These are phyloP conservation scores for Westerdykella sp. DNA, from an alignment of 2,329 filamentous ascomycete genomes.

Conservation along the genomic window DNA sequence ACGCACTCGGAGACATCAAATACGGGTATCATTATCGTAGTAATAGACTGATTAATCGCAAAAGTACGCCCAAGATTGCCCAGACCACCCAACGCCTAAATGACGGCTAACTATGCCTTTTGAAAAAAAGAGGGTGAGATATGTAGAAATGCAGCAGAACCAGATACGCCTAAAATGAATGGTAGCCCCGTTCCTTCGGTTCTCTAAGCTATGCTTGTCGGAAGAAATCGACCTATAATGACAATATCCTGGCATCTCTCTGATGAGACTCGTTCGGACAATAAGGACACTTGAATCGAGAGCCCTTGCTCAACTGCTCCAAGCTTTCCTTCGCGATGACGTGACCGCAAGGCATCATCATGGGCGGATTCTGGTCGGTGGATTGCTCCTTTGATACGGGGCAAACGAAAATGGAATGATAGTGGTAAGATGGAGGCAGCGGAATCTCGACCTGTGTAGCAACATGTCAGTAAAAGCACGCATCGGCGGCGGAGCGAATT, in stretches of 20 bases:
- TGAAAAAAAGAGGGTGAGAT: too few relatives aligned
- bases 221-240: conserved; percentile 13
- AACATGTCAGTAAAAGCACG: conserved; percentile 1
- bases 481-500: background rate
- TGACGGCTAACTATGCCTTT: too few relatives aligned
- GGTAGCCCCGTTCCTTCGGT: too few relatives aligned
- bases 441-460: conserved; percentile 55
- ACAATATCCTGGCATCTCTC: conserved; percentile 56
- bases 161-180: too few relatives aligned
- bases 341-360: conserved; percentile 95
- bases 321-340: conserved; percentile 84
- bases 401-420: conserved; percentile 96
- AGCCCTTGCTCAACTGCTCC: conserved; percentile 69
- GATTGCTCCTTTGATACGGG: conserved; percentile 95
- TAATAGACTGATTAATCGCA: too few relatives aligned
- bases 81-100: too few relatives aligned
- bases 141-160: too few relatives aligned
- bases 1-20: too few relatives aligned
- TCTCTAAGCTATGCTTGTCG: too few relatives aligned
- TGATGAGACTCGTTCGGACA: conserved; percentile 78
- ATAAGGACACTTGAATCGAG: conserved; percentile 90
- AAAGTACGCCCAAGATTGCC: too few relatives aligned
- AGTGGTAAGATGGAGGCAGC: conserved; percentile 59
- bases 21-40: too few relatives aligned
- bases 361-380: conserved; percentile 85